A percentile compares a stretch with the other conserved stretches of the same genome.
Evolutionary conservation across 306 rosid genomes (phyloP).

Genomic region (Vigna trinervia): DNA sequence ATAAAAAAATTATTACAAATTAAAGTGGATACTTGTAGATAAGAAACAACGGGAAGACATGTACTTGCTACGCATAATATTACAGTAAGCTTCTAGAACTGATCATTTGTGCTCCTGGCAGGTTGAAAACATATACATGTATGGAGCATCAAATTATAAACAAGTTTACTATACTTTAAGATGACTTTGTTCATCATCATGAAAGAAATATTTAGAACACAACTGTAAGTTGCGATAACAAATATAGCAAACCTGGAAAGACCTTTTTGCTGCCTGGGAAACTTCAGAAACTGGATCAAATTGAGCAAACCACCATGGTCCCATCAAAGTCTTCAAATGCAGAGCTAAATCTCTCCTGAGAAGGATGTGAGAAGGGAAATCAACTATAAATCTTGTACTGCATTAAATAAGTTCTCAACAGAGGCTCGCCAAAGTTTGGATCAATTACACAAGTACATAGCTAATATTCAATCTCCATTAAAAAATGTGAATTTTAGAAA

Average conservation of each 20-base stretch:
- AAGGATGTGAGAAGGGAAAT: constrained; percentile 35
- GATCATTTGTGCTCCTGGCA: background rate
- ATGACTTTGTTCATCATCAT: constrained; percentile 11
- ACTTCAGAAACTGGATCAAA: constrained; percentile 93
- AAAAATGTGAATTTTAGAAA: constrained; percentile 29
- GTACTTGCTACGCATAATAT: constrained; percentile 14
- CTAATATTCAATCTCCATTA: constrained; percentile 10
- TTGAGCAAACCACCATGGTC: constrained; percentile 99
- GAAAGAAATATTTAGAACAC: constrained; percentile 24
- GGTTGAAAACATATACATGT: constrained; percentile 31
- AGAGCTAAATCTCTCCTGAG: constrained; percentile 95
- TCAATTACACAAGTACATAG: constrained; percentile 29
- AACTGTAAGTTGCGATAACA: constrained; percentile 31
- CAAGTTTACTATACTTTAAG: background rate
- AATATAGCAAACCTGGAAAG: constrained; percentile 81
- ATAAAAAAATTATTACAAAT: constrained; percentile 6
- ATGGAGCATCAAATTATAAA: constrained; percentile 21
- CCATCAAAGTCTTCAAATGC: constrained; percentile 90
- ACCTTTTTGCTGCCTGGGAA: constrained; percentile 88
- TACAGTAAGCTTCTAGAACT: background rate
- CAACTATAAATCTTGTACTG: constrained; percentile 37
- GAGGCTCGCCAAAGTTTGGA: constrained; percentile 1
- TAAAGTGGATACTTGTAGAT: background rate
- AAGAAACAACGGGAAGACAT: background rate
- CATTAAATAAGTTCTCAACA: constrained; percentile 33